Evolutionary conservation across 2,329 filamentous ascomycete genomes (phyloP).

Genomic region (Tolypocladium cylindrosporum): DNA sequence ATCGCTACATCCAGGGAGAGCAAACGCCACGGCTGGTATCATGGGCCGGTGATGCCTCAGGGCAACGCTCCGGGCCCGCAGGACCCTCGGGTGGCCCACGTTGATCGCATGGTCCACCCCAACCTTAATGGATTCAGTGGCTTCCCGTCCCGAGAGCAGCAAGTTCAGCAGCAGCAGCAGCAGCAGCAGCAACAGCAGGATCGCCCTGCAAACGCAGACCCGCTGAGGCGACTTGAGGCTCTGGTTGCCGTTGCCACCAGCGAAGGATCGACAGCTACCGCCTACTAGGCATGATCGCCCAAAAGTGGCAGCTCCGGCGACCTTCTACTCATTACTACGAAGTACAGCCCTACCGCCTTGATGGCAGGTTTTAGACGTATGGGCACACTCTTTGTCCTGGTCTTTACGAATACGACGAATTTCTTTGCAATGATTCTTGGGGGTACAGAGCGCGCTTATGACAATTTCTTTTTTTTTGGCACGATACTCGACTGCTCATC

Average conservation of each 20-base stretch:
- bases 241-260: slow-evolving; percentile 34
- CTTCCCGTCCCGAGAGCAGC: slow-evolving; percentile 31
- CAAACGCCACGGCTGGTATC: slow-evolving; percentile 66
- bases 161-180: slow-evolving; percentile 9
- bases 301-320: background rate
- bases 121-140: slow-evolving; percentile 43
- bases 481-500: background rate
- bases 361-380: background rate
- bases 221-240: slow-evolving; percentile 29
- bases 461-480: background rate
- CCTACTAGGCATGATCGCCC: slow-evolving; percentile 17
- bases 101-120: slow-evolving; percentile 48
- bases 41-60: slow-evolving; percentile 35
- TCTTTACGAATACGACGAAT: background rate
- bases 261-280: slow-evolving; percentile 31
- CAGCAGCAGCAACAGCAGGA: slow-evolving; percentile 18
- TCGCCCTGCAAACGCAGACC: slow-evolving; percentile 17
- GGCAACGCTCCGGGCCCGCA: slow-evolving; percentile 21
- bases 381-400: background rate
- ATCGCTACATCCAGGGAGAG: slow-evolving; percentile 45
- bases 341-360: background rate
- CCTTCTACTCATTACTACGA: background rate
- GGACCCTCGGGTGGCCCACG: slow-evolving; percentile 29
- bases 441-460: background rate
- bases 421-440: background rate